Base-by-base conservation (phyloP, 495 filamentous ascomycete species). In the Clohesyomyces aquaticus region DNA sequence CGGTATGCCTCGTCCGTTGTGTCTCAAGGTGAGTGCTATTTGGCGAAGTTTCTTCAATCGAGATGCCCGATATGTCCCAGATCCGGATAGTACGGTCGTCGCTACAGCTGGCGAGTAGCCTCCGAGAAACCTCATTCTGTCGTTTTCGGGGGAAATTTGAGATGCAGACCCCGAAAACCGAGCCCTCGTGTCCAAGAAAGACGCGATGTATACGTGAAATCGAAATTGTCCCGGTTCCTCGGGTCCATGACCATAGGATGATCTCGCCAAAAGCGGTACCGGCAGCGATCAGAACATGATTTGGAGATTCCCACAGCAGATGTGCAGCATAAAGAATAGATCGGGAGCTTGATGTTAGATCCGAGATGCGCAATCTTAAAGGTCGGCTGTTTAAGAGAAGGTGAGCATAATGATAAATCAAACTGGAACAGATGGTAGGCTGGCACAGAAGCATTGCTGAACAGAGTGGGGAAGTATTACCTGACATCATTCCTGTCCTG, bases 241-340 rank as follows among this genome's bases (percentile, higher is more conserved):
- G 47, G 3, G 41, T 57, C 66, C 85, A 89, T 60, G 88, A 93
- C 93, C 93, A 98, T 2, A 96, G 82, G 12, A 96, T 78, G 26
- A 97, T 88, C 73, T 98, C 91, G 1, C 94, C 94, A 74, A 96
- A 97, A 0, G 91, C 91, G 0, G 95, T 97, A 0, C 94, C 94
- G 1, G 90, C 88, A 26, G 91, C 90, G 14, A 96, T 81, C 25
- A 98, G 79, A 32, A 96, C 72, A 42, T 77, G 76, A 42, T 79
- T 81, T 1, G 72, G 22, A 11, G 81, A 80, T n/a, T 84, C 73
- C 72, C 83, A 85, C 41, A 81, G 69, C 22, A 93, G 74, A 66
- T 92, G 84, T 0, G 91, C 93, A 11, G 92, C 90, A 71, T 94
- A 98, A 14, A 98, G 81, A 55, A 95, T 91, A 4, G 90, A 94